phyloP scores from a whole-genome alignment of 441 rosid genomes.

The Viola pubescens region DNA sequence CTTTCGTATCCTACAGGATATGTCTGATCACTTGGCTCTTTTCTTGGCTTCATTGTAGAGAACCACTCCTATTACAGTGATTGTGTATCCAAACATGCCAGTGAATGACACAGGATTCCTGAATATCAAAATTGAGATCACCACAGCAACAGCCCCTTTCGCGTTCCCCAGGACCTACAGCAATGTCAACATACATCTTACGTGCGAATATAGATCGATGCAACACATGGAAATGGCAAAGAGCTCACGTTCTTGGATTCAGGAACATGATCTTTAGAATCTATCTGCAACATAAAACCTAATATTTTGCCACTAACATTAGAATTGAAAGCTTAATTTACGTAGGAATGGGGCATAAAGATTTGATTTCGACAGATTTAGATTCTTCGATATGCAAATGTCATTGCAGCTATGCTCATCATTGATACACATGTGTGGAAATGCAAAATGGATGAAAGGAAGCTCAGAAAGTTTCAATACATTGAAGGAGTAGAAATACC shows the following conservation, averaged over 20 bases:
- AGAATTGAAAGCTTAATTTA: no score
- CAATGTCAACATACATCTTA: neutral
- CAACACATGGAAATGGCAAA: neutral
- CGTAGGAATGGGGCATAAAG: no score
- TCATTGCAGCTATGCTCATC: neutral
- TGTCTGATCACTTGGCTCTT: slow-evolving; percentile 15
- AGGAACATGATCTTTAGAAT: neutral
- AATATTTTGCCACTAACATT: neutral
- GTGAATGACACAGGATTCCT: slow-evolving; percentile 37
- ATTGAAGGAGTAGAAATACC: slow-evolving; percentile 18
- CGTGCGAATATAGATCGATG: no score
- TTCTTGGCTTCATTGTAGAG: slow-evolving; percentile 38
- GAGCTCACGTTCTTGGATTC: neutral
- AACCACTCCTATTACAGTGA: slow-evolving; percentile 31
- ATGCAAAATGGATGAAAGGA: neutral
- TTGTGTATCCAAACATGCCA: slow-evolving; percentile 34
- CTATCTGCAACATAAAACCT: neutral
- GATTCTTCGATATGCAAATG: no score
- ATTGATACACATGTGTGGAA: neutral
- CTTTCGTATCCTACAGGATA: neutral
- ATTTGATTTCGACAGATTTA: no score
- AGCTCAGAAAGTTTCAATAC: neutral
- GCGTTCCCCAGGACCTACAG: slow-evolving; percentile 36
- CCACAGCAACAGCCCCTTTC: slow-evolving; percentile 40
- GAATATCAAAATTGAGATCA: slow-evolving; percentile 32